A percentile compares a stretch with the other conserved stretches of the same genome.
Conservation (phyloP, 345 rosid genomes). For the Isatis tinctoria region DNA sequence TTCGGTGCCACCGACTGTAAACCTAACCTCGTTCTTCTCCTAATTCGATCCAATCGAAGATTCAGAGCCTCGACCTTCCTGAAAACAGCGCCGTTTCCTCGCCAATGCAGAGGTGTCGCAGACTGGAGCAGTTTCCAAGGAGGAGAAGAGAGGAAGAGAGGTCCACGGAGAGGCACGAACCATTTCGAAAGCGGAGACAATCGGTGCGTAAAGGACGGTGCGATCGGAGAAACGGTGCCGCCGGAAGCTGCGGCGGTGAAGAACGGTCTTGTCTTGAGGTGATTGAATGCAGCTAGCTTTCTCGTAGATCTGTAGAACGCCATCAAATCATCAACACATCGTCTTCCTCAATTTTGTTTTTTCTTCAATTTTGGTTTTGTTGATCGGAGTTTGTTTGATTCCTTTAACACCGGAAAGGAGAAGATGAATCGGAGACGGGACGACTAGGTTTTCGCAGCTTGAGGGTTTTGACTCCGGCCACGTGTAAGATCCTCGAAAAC, state of each 20-base stretch:
- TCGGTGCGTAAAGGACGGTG: constrained; percentile 28
- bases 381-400: background rate
- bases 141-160: constrained; percentile 69
- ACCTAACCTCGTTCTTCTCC: constrained; percentile 28
- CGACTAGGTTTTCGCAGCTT: constrained; percentile 23
- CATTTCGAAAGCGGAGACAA: constrained; percentile 49
- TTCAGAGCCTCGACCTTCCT: constrained; percentile 54
- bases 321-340: constrained; percentile 42
- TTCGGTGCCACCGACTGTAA: constrained; percentile 20
- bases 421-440: background rate
- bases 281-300: constrained; percentile 31
- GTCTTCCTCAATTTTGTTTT: background rate
- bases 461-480: constrained; percentile 18
- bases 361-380: background rate
- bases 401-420: background rate
- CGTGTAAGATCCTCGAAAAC: background rate
- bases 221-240: constrained; percentile 19
- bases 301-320: constrained; percentile 48
- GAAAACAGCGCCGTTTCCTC: constrained; percentile 46
- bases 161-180: constrained; percentile 66
- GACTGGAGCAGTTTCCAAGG: constrained; percentile 93
- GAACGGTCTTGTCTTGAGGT: constrained; percentile 36
- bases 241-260: constrained; percentile 34
- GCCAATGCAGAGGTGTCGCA: constrained; percentile 60
- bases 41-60: constrained; percentile 41